These are phyloP conservation scores for Pichia sp. DNA, from an alignment of 1,139 yeast genomes.

Conservation along the genomic window DNA sequence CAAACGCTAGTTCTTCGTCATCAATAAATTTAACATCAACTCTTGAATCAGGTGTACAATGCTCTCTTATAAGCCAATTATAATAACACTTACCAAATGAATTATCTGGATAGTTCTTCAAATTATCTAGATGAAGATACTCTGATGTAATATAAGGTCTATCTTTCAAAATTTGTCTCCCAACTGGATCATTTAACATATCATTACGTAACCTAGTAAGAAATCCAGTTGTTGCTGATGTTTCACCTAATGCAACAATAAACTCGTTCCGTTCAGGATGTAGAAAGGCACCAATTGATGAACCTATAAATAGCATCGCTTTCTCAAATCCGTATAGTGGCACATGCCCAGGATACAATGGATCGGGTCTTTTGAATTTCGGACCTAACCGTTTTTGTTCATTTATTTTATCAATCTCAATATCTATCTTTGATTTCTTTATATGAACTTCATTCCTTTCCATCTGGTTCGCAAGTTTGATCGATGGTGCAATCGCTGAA, in stretches of 20 bases:
- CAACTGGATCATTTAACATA: slow-evolving; percentile 71
- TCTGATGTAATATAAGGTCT: slow-evolving; percentile 77
- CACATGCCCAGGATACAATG: slow-evolving; percentile 72
- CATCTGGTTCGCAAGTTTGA: slow-evolving; percentile 51
- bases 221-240: slow-evolving; percentile 71
- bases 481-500: slow-evolving; percentile 37
- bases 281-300: slow-evolving; percentile 74
- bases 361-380: slow-evolving; percentile 34
- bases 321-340: slow-evolving; percentile 65
- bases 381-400: background rate
- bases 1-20: slow-evolving; percentile 85
- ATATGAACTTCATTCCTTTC: slow-evolving; percentile 46
- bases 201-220: slow-evolving; percentile 54
- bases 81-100: slow-evolving; percentile 75
- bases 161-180: slow-evolving; percentile 70
- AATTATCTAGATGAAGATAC: slow-evolving; percentile 54
- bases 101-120: slow-evolving; percentile 56
- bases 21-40: slow-evolving; percentile 81
- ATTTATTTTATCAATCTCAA: slow-evolving; percentile 21
- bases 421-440: slow-evolving; percentile 30
- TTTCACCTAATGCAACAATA: slow-evolving; percentile 92
- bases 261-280: slow-evolving; percentile 78
- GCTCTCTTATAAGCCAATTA: slow-evolving; percentile 78
- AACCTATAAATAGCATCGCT: slow-evolving; percentile 55
- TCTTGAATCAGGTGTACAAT: slow-evolving; percentile 90